phyloP scores from a whole-genome alignment of 2,329 filamentous ascomycete genomes.

The Cytospora leucostoma region DNA sequence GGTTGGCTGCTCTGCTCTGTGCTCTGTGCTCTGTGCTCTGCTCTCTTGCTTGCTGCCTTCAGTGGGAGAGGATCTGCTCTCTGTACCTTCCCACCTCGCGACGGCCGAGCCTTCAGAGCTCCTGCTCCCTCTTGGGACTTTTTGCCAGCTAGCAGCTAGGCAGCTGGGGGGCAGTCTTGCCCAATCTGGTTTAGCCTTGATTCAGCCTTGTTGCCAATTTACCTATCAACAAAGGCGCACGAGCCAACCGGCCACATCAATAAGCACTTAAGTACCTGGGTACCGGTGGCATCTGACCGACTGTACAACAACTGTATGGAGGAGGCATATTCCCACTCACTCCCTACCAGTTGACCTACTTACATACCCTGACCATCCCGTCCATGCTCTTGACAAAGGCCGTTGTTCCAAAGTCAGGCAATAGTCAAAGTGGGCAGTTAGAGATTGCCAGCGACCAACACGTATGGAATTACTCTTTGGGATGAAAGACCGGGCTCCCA shows the following conservation, averaged over 20 bases:
- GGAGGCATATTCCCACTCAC: too few relatives aligned
- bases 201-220: not conserved
- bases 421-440: not conserved
- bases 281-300: too few relatives aligned
- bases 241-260: not conserved
- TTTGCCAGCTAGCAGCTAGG: slow-evolving; percentile 26
- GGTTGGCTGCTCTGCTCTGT: too few relatives aligned
- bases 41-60: not conserved
- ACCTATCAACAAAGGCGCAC: slow-evolving; percentile 1
- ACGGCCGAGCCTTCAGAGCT: not conserved
- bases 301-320: too few relatives aligned
- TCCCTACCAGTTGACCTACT: too few relatives aligned
- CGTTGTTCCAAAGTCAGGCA: too few relatives aligned
- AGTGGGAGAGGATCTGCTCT: not conserved
- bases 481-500: not conserved
- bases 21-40: too few relatives aligned
- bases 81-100: not conserved
- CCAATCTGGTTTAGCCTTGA: slow-evolving; percentile 12
- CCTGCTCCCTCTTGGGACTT: slow-evolving; percentile 23
- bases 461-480: not conserved
- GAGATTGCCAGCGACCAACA: not conserved
- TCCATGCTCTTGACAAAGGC: too few relatives aligned
- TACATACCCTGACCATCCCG: too few relatives aligned
- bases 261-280: not conserved
- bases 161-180: slow-evolving; percentile 14